phyloP scores from a whole-genome alignment of 768 basidiomycete species.

The Mrakia blollopis region DNA sequence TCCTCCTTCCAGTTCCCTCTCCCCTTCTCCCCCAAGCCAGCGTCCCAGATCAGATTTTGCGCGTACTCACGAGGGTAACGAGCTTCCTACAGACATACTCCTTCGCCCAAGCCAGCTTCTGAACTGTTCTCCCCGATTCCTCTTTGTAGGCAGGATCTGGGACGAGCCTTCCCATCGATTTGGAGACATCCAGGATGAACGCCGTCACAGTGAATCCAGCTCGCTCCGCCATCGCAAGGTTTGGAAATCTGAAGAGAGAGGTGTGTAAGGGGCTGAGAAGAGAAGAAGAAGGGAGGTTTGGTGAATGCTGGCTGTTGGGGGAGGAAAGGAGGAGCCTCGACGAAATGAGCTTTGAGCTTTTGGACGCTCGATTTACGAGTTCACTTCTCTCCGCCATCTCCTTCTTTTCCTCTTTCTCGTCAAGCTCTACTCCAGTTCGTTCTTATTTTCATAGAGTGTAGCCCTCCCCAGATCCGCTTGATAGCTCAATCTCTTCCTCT shows the following conservation, averaged over 20 bases:
- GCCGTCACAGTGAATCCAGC: constrained; percentile 43
- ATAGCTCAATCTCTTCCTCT: too few species aligned
- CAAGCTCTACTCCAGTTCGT: too few species aligned
- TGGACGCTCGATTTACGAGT: too few species aligned
- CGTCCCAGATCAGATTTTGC: too few species aligned
- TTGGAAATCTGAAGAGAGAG: not conserved
- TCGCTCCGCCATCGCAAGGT: constrained; percentile 37
- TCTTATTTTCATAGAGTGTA: too few species aligned
- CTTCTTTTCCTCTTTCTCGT: too few species aligned
- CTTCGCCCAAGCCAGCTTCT: constrained; percentile 73
- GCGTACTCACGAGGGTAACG: constrained; percentile 69
- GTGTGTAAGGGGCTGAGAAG: not conserved
- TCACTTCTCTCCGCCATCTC: too few species aligned
- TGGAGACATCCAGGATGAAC: constrained; percentile 83
- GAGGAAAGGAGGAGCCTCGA: too few species aligned
- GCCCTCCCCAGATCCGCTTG: too few species aligned
- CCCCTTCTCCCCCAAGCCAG: not conserved
- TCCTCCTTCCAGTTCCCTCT: not conserved
- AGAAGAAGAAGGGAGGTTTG: not conserved
- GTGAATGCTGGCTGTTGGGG: too few species aligned
- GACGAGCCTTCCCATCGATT: constrained; percentile 66
- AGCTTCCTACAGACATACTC: constrained; percentile 86
- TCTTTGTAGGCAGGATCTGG: constrained; percentile 20
- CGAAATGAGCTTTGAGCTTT: too few species aligned
- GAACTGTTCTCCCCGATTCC: constrained; percentile 54